A percentile compares a stretch with the other conserved stretches of the same genome.
phyloP scores from a whole-genome alignment of 2,329 filamentous ascomycete genomes.

The Venturia oleaginea region DNA sequence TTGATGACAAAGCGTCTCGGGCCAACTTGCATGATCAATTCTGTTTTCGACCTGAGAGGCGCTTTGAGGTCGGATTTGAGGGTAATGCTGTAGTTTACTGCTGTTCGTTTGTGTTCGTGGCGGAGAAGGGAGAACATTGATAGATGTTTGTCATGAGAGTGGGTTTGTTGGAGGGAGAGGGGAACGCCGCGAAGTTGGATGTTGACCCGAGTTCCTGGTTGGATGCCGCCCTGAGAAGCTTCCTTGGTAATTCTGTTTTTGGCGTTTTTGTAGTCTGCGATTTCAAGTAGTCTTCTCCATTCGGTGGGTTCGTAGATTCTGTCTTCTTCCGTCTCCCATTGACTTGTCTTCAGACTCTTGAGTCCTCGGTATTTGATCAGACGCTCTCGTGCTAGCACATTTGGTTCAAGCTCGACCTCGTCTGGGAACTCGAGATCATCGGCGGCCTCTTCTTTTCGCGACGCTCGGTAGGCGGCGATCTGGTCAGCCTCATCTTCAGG shows the following conservation, averaged over 20 bases:
- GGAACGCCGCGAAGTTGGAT: constrained; percentile 61
- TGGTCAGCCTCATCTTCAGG: constrained; percentile 78
- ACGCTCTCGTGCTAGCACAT: constrained; percentile 76
- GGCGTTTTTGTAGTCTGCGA: constrained; percentile 82
- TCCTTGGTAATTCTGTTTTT: constrained; percentile 70
- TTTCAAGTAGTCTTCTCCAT: constrained; percentile 75
- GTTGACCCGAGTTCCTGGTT: constrained; percentile 72
- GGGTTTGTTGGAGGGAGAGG: constrained; percentile 42
- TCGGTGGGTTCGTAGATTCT: constrained; percentile 78
- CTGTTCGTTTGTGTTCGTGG: constrained; percentile 90
- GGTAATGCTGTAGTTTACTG: constrained; percentile 81
- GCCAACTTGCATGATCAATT: constrained; percentile 85
- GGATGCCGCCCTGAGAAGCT: constrained; percentile 78
- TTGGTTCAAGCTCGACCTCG: constrained; percentile 87
- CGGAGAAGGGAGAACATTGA: constrained; percentile 78
- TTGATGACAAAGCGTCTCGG: constrained; percentile 79
- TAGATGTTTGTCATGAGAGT: constrained; percentile 41
- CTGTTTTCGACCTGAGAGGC: constrained; percentile 84
- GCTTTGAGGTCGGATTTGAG: constrained; percentile 66
- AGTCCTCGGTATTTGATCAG: constrained; percentile 80
- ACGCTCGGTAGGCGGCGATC: constrained; percentile 67
- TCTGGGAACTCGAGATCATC: constrained; percentile 96
- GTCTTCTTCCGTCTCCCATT: constrained; percentile 86
- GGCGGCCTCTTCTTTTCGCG: constrained; percentile 64
- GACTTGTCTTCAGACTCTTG: constrained; percentile 80